Evolutionary conservation across 768 basidiomycete genomes (phyloP).

Genomic region (Baorangia bicolor): DNA sequence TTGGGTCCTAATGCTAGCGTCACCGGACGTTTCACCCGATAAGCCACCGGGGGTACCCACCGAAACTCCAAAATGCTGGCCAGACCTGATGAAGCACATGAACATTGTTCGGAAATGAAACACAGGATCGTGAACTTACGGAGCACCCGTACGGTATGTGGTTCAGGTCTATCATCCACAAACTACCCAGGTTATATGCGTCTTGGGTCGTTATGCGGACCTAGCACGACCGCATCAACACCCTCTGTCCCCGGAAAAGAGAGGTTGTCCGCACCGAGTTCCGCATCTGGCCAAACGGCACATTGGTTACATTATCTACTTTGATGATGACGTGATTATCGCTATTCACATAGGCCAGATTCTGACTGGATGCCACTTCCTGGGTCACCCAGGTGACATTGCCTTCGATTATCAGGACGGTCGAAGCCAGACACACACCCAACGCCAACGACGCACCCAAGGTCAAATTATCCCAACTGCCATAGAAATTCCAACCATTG

Average conservation of each 20-base stretch:
- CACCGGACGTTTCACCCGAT: neutral
- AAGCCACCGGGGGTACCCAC: conserved; percentile 7
- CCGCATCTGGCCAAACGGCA: conserved; percentile 50
- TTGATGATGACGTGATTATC: conserved; percentile 67
- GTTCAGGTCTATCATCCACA: conserved; percentile 46
- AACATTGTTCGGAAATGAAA: conserved; percentile 4
- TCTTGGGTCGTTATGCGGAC: conserved; percentile 46
- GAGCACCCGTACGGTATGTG: conserved; percentile 61
- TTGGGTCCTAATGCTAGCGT: conserved; percentile 16
- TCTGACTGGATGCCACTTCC: conserved; percentile 43
- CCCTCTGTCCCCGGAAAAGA: neutral
- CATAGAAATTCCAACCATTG: conserved; percentile 54
- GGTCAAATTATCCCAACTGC: conserved; percentile 47
- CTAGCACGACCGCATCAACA: conserved; percentile 24
- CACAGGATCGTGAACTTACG: conserved; percentile 31
- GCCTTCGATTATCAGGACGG: conserved; percentile 37
- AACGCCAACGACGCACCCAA: conserved; percentile 32
- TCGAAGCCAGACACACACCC: neutral
- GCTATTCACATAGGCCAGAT: conserved; percentile 58
- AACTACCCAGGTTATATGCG: conserved; percentile 41
- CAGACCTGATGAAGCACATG: conserved; percentile 20
- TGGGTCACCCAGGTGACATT: conserved; percentile 60
- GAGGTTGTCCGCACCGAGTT: conserved; percentile 47
- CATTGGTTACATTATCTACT: conserved; percentile 67
- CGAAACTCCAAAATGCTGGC: conserved; percentile 35